Conservation (phyloP, 306 rosid species). For the Prinsepia uniflora region DNA sequence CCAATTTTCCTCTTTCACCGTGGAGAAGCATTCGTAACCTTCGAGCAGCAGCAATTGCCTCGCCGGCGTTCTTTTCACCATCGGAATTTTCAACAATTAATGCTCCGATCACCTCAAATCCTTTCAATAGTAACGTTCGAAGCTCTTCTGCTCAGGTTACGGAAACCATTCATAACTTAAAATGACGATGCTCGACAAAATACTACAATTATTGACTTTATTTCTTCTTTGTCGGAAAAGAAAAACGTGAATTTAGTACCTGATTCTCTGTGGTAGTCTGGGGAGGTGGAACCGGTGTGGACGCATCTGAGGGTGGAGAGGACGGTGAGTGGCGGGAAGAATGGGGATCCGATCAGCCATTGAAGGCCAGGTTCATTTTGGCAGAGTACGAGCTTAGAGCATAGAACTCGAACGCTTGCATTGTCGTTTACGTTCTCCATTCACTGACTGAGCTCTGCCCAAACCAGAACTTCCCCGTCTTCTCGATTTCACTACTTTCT, state of each 20-base stretch:
- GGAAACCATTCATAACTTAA: conserved; percentile 4
- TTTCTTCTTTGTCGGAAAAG: not conserved
- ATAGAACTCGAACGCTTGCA: conserved; percentile 43
- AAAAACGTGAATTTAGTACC: conserved; percentile 31
- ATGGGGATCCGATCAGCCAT: conserved; percentile 88
- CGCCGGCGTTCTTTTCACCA: conserved; percentile 29
- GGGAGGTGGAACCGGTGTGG: conserved; percentile 47
- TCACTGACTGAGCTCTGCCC: not conserved
- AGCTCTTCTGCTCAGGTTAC: conserved; percentile 51
- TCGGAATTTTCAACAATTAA: conserved; percentile 38
- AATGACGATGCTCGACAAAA: not conserved
- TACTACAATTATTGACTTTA: not conserved
- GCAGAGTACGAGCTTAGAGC: conserved; percentile 42
- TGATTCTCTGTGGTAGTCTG: conserved; percentile 60
- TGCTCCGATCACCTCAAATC: conserved; percentile 71
- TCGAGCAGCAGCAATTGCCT: conserved; percentile 45
- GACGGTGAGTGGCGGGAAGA: conserved; percentile 66
- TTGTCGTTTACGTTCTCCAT: conserved; percentile 32
- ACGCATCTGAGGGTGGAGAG: conserved; percentile 63
- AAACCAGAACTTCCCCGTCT: not conserved
- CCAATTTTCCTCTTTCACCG: conserved; percentile 24
- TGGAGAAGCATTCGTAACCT: conserved; percentile 42
- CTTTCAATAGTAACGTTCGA: conserved; percentile 55
- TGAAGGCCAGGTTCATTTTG: conserved; percentile 46
- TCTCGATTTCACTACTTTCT: not conserved